Evolutionary conservation across 164 flowering plant genomes (phyloP).

Genomic region (Buxus sempervirens): DNA sequence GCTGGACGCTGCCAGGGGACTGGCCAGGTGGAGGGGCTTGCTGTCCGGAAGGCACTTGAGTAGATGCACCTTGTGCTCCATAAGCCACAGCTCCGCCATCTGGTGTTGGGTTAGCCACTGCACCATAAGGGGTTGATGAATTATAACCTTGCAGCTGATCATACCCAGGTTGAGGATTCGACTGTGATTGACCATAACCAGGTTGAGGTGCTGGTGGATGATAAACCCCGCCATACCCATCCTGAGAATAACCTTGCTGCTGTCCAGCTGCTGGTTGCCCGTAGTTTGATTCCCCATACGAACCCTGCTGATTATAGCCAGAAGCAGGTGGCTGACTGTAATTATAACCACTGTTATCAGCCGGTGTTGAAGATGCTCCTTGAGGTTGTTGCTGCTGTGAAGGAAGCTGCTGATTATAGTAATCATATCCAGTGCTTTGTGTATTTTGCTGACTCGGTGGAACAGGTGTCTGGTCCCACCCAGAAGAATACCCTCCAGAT

Average conservation of each 20-base stretch:
- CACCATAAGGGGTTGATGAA: conserved; percentile 42
- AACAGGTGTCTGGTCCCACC: conserved; percentile 74
- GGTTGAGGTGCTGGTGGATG: conserved; percentile 27
- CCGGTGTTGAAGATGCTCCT: conserved; percentile 43
- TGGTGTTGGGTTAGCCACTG: conserved; percentile 34
- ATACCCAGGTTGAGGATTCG: conserved; percentile 39
- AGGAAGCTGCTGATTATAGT: conserved; percentile 59
- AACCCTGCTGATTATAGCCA: conserved; percentile 44
- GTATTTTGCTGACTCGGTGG: conserved; percentile 56
- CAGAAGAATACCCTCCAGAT: conserved; percentile 58
- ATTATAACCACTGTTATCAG: conserved; percentile 57
- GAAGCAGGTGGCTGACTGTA: conserved; percentile 62
- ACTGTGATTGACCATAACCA: conserved; percentile 21
- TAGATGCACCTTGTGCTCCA: conserved; percentile 55
- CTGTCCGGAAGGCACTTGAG: conserved; percentile 40
- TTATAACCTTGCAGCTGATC: conserved; percentile 61
- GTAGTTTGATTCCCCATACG: conserved; percentile 32
- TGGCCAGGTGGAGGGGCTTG: conserved; percentile 35
- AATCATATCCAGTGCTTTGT: conserved; percentile 73
- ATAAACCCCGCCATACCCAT: conserved; percentile 73
- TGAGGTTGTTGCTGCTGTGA: conserved; percentile 43
- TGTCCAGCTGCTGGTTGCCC: conserved; percentile 29
- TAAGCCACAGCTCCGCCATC: conserved; percentile 56
- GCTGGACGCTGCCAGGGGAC: conserved; percentile 41
- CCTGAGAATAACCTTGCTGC: conserved; percentile 68